phyloP scores from a whole-genome alignment of 805 yeast genomes.

The Barnettozyma populi region DNA sequence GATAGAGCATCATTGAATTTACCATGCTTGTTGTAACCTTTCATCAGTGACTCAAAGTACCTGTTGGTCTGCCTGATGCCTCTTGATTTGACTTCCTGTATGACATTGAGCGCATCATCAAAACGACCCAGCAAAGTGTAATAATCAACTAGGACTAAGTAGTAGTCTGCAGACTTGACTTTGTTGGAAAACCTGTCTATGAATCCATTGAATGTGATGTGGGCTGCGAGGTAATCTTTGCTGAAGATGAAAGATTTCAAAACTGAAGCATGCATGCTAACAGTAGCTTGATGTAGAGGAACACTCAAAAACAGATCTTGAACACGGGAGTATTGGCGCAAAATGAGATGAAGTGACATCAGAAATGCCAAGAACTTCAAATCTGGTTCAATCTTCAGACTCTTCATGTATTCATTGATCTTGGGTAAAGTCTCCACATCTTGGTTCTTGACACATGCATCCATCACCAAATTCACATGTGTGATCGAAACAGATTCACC shows the following conservation, averaged over 20 bases:
- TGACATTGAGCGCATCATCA: constrained; percentile 26
- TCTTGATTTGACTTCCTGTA: constrained; percentile 25
- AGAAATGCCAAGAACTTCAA: constrained; percentile 10
- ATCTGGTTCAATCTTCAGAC: constrained; percentile 11
- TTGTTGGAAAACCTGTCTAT: background rate
- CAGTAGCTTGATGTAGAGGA: constrained; percentile 1
- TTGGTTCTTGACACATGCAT: constrained; percentile 12
- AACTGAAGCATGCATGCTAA: constrained; percentile 9
- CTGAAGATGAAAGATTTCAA: constrained; percentile 16
- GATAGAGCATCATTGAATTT: constrained; percentile 25
- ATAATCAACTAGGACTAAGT: constrained; percentile 5
- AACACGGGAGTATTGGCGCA: constrained; percentile 12
- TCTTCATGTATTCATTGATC: constrained; percentile 12
- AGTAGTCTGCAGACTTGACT: background rate
- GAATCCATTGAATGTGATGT: constrained; percentile 4
- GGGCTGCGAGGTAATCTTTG: constrained; percentile 11
- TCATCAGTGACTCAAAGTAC: constrained; percentile 30
- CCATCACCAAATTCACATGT: constrained; percentile 11
- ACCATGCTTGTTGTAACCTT: constrained; percentile 23
- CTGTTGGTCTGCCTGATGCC: constrained; percentile 14
- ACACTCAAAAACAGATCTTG: constrained; percentile 5
- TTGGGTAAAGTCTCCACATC: constrained; percentile 8
- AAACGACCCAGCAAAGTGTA: constrained; percentile 15
- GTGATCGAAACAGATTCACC: background rate
- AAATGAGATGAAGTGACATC: constrained; percentile 11